Evolutionary conservation across 2,329 filamentous ascomycete species (phyloP).

Genomic region (Beauveria brongniartii): DNA sequence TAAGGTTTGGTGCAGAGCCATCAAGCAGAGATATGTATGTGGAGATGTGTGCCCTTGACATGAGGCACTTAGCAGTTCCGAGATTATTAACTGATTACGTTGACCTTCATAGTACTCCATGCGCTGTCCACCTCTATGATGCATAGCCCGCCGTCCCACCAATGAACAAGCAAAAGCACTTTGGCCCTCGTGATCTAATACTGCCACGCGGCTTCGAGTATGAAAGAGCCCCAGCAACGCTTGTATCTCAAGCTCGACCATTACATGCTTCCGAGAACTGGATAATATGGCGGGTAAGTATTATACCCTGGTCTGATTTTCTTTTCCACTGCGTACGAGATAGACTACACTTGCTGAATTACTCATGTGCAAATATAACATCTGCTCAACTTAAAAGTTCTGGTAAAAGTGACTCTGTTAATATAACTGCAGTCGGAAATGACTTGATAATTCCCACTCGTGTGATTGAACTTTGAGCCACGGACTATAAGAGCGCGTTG

Average conservation of each 20-base stretch:
- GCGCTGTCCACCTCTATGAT: not conserved
- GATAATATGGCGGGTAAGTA: not conserved
- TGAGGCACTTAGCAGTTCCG: not conserved
- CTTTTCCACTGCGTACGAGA: not conserved
- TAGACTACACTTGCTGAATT: not conserved
- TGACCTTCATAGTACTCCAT: not conserved
- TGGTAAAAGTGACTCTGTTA: not conserved
- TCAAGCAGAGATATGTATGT: not conserved
- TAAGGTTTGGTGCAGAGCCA: not conserved
- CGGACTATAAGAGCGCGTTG: not conserved
- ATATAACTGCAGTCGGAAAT: not conserved
- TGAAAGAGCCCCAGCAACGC: not conserved
- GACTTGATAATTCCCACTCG: not conserved
- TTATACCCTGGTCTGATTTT: too few species aligned
- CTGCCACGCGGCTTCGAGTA: not conserved
- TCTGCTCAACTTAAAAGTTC: not conserved
- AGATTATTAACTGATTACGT: not conserved
- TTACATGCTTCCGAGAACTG: not conserved
- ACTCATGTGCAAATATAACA: not conserved
- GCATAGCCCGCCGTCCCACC: not conserved
- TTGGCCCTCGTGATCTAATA: not conserved
- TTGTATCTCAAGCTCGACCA: not conserved
- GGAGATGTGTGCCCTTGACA: not conserved
- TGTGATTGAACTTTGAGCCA: not conserved
- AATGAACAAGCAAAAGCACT: not conserved